These are phyloP conservation scores for Cyclostephanos tholiformis DNA, from an alignment of 108 stramenopile species.

Conservation along the genomic window DNA sequence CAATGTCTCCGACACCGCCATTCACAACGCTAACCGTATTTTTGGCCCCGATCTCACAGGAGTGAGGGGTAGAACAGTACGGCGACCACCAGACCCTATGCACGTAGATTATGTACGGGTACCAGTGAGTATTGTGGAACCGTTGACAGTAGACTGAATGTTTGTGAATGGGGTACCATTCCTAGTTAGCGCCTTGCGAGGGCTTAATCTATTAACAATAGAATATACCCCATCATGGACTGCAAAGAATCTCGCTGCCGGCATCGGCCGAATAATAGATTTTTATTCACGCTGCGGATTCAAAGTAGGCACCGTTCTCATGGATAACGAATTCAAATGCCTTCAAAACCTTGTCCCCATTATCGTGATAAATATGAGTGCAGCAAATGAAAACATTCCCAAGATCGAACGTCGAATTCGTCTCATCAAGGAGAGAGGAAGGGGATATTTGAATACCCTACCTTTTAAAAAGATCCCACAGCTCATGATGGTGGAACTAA, in stretches of 20 bases:
- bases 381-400: slow-evolving; percentile 22
- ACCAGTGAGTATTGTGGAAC: slow-evolving; percentile 23
- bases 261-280: not conserved
- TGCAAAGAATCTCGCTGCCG: not conserved
- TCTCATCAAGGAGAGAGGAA: too few relatives aligned
- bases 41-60: slow-evolving; percentile 47
- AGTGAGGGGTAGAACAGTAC: slow-evolving; percentile 23
- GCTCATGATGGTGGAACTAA: too few relatives aligned
- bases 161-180: slow-evolving; percentile 50
- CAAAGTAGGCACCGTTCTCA: slow-evolving; percentile 2
- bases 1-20: slow-evolving; percentile 33
- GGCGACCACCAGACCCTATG: not conserved
- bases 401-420: too few relatives aligned
- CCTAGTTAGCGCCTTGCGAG: slow-evolving; percentile 26
- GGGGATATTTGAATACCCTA: too few relatives aligned
- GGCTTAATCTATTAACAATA: slow-evolving; percentile 29
- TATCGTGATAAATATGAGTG: slow-evolving; percentile 19
- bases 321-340: slow-evolving; percentile 20
- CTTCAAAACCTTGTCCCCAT: slow-evolving; percentile 4
- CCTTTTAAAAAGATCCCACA: too few relatives aligned
- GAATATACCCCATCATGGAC: slow-evolving; percentile 15
- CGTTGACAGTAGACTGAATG: slow-evolving; percentile 44
- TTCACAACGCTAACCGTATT: slow-evolving; percentile 34
- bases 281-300: slow-evolving; percentile 30
- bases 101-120: slow-evolving; percentile 1